A percentile compares a stretch with the other conserved stretches of the same genome.
Evolutionary conservation across 345 rosid species (phyloP).

Genomic region (Aurinia saxatilis): DNA sequence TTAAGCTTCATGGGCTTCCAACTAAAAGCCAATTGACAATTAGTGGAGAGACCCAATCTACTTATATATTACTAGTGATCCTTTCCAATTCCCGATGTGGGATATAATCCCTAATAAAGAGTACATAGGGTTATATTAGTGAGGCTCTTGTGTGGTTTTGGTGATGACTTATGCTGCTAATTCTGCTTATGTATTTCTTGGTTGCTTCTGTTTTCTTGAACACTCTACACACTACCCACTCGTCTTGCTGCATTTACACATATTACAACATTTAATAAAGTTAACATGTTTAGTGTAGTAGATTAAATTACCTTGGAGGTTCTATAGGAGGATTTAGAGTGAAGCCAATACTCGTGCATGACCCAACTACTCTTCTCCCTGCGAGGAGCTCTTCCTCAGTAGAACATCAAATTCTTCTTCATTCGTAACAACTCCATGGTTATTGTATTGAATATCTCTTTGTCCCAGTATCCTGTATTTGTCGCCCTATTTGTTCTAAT

Average conservation of each 20-base stretch:
- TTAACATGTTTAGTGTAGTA: neutral
- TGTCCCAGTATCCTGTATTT: slow-evolving; percentile 96
- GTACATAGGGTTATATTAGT: slow-evolving; percentile 11
- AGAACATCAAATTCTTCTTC: slow-evolving; percentile 95
- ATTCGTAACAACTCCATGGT: slow-evolving; percentile 77
- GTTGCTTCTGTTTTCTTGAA: slow-evolving; percentile 78
- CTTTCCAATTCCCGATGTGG: no score
- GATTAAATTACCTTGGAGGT: slow-evolving; percentile 52
- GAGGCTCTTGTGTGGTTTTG: slow-evolving; percentile 21
- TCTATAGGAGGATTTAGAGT: slow-evolving; percentile 71
- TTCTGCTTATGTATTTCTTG: slow-evolving; percentile 56
- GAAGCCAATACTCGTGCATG: slow-evolving; percentile 96
- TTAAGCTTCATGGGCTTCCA: no score
- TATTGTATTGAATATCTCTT: slow-evolving; percentile 75
- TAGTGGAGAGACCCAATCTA: no score
- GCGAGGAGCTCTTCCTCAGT: slow-evolving; percentile 92
- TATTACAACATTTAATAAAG: neutral
- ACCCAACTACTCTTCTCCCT: slow-evolving; percentile 98
- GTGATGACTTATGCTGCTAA: slow-evolving; percentile 21
- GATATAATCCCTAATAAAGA: no score
- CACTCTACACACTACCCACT: slow-evolving; percentile 96
- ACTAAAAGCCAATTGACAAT: no score
- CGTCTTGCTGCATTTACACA: slow-evolving; percentile 54
- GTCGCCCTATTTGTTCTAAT: slow-evolving; percentile 95
- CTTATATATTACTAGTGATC: no score